These are phyloP conservation scores for Cajanus cajan DNA, from an alignment of 306 rosid species.

Conservation along the genomic window DNA sequence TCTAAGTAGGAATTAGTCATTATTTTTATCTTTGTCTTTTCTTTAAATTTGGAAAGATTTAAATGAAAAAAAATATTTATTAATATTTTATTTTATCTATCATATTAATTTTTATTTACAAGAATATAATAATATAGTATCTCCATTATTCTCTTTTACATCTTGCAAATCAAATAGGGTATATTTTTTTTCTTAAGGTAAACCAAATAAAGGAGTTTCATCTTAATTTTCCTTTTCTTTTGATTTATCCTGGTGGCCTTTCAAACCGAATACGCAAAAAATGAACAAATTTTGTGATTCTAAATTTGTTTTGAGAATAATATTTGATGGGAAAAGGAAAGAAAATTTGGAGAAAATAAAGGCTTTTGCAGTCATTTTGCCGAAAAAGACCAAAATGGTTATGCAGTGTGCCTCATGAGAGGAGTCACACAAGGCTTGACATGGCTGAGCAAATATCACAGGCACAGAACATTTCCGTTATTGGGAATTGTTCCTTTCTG, in stretches of 20 bases:
- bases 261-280: not conserved
- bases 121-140: not conserved
- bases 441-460: not conserved
- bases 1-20: no score
- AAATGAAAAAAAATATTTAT: no score
- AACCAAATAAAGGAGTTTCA: not conserved
- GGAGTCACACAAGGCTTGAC: constrained; percentile 2
- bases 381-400: not conserved
- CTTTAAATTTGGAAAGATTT: not conserved
- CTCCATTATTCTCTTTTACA: not conserved
- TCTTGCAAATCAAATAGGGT: not conserved
- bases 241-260: no score
- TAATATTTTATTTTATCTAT: no score
- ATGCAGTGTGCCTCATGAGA: not conserved
- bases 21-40: no score
- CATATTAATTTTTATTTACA: no score
- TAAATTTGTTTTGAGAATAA: not conserved
- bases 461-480: constrained; percentile 19
- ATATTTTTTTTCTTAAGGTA: not conserved
- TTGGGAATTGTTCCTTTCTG: constrained; percentile 47
- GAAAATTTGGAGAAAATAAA: not conserved
- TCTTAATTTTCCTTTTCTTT: no score
- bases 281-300: no score
- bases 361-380: not conserved
- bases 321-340: not conserved